Percentiles rank a stretch among this genome's conserved stretches.
These are phyloP conservation scores for Ascochyta pisi DNA, from an alignment of 2,329 filamentous ascomycete species.

Conservation along the genomic window DNA sequence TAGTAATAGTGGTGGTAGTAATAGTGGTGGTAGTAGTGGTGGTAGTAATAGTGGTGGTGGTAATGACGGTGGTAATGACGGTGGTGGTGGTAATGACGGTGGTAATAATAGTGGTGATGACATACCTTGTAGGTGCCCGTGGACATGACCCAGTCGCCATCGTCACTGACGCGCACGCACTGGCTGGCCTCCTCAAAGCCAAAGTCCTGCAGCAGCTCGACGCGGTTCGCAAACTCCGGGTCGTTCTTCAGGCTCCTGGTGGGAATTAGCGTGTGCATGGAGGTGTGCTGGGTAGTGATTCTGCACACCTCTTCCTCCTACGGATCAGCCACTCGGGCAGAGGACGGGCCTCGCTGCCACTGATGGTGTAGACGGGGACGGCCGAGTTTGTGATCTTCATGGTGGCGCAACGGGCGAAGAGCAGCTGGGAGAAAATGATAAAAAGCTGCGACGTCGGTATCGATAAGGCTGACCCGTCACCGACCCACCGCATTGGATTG, in stretches of 20 bases:
- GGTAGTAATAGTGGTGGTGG: no score
- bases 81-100: constrained; percentile 7
- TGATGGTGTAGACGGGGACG: constrained; percentile 93
- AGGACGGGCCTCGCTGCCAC: constrained; percentile 84
- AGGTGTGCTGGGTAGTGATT: not conserved
- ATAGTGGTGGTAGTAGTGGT: no score
- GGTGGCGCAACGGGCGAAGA: constrained; percentile 23
- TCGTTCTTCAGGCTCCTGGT: constrained; percentile 81
- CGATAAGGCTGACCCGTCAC: not conserved
- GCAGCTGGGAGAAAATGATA: not conserved
- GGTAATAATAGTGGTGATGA: no score
- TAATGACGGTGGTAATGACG: no score
- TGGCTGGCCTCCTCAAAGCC: constrained; percentile 95
- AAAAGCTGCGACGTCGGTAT: constrained; percentile 8
- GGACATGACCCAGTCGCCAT: constrained; percentile 80
- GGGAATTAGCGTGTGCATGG: constrained; percentile 8
- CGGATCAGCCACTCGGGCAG: constrained; percentile 95
- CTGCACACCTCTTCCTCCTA: constrained; percentile 72
- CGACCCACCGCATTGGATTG: not conserved
- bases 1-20: no score
- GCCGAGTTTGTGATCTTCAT: constrained; percentile 86
- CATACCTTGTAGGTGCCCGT: constrained; percentile 36
- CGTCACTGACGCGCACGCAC: constrained; percentile 88
- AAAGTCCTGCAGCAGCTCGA: constrained; percentile 96
- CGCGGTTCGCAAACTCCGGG: constrained; percentile 87